A percentile compares a stretch with the other conserved stretches of the same genome.
phyloP scores from a whole-genome alignment of 441 rosid species.

The Pelargonium cotyledonis region DNA sequence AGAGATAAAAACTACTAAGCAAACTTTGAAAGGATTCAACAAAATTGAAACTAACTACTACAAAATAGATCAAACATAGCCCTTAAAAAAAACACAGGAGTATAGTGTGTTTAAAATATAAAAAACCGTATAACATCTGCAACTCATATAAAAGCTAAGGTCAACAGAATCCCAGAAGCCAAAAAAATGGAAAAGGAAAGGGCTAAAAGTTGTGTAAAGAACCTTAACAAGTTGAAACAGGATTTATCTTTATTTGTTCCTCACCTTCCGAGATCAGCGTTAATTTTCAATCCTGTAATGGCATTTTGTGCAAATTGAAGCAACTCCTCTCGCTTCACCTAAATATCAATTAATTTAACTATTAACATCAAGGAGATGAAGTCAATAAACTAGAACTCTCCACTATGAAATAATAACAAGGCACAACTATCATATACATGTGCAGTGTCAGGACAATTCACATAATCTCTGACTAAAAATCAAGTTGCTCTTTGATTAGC shows the following conservation, averaged over 20 bases:
- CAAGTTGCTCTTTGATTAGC: not conserved
- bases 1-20: no score
- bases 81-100: not conserved
- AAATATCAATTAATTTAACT: conserved; percentile 14
- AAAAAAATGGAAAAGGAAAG: not conserved
- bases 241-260: conserved; percentile 4
- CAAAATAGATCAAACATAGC: not conserved
- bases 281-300: conserved; percentile 85
- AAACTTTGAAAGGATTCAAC: no score
- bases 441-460: not conserved
- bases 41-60: no score
- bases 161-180: not conserved
- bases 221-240: no score
- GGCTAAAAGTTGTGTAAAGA: not conserved
- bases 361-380: not conserved
- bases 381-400: conserved; percentile 17
- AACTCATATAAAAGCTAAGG: conserved; percentile 9
- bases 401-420: conserved; percentile 7
- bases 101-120: conserved; percentile 3
- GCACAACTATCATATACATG: not conserved
- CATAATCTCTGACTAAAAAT: not conserved
- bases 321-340: conserved; percentile 96
- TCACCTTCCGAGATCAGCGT: conserved; percentile 73
- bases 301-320: conserved; percentile 94
- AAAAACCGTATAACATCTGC: conserved; percentile 5